A percentile compares a stretch with the other conserved stretches of the same genome.
Evolutionary conservation across 805 yeast species (phyloP).

Genomic region (Starmera caribaea): DNA sequence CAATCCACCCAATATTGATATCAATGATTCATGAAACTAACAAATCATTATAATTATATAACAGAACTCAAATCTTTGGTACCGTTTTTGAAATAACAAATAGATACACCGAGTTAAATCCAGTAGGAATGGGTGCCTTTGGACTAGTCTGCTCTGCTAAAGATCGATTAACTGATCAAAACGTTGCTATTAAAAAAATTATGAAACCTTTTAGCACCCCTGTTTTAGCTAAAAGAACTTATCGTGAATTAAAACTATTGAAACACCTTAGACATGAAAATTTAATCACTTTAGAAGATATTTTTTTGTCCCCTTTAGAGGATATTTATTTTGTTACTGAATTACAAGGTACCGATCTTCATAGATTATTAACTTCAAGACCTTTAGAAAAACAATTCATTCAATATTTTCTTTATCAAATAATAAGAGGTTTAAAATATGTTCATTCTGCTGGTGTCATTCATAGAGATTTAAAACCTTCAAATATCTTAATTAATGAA

Average conservation of each 20-base stretch:
- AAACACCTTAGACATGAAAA: constrained; percentile 94
- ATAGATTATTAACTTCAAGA: constrained; percentile 80
- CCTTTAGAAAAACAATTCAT: constrained; percentile 95
- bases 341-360: constrained; percentile 93
- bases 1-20: no score
- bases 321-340: constrained; percentile 96
- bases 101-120: constrained; percentile 84
- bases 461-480: constrained; percentile 82
- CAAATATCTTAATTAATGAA: constrained; percentile 77
- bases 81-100: constrained; percentile 90
- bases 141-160: constrained; percentile 96
- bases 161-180: constrained; percentile 82
- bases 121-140: constrained; percentile 99
- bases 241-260: constrained; percentile 86
- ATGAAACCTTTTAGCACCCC: constrained; percentile 96
- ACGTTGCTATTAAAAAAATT: constrained; percentile 94
- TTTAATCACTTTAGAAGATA: constrained; percentile 85
- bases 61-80: constrained; percentile 86
- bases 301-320: constrained; percentile 87
- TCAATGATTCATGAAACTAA: not conserved
- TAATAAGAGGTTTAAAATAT: constrained; percentile 78
- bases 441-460: constrained; percentile 91
- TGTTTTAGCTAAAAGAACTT: constrained; percentile 91
- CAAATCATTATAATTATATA: constrained; percentile 12
- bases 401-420: constrained; percentile 94